Evolutionary conservation across 2,329 filamentous ascomycete genomes (phyloP), one percentile per base, ranked within the genome.

Genomic region (Phoma sp.): DNA sequence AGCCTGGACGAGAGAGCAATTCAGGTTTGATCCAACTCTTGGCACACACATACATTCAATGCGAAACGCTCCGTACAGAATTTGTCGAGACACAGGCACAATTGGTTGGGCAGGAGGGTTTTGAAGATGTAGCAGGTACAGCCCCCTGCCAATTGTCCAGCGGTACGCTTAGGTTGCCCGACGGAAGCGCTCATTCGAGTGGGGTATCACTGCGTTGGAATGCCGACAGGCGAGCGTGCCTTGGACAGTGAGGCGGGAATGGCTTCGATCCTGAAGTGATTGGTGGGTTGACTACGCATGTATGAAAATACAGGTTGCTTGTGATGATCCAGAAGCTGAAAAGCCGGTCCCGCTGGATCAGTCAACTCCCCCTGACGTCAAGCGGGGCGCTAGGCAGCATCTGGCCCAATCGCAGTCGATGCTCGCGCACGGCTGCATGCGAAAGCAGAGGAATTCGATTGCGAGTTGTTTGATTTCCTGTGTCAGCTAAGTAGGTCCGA

Each of bases 401-500:
- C 30, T 46, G 34, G 10, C 51, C n/a, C 51, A 49, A 54, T 54
- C 15, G 21, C 39, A 26, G 17, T 21, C 29, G 26, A 20, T 45
- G 36, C 38, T 46, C 36, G 51, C 34, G 20, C 14, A 21, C n/a
- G n/a, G 7, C 46, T 45, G 51, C 45, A 54, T 54, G 51, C 51
- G 34, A 54, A 54, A 54, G 51, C 45, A 40, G 33, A 49, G 51
- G 51, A 54, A 54, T 49, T 54, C 51, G 26, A 49, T 54, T 45
- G 36, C 34, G 45, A 39, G 18, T 45, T 49, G 40, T 34, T 49
- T 18, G 34, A 34, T 45, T n/a, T 54, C 34, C 45, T 49, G 51
- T 53, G 28, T 25, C 42, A 5, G 9, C 23, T 4, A n/a, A n/a
- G 4, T n/a, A 38, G 38, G 36, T 53, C 39, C 39, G 17, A 28